Conservation (phyloP, 352 stramenopile species). For the Phytophthora hibernalis region DNA sequence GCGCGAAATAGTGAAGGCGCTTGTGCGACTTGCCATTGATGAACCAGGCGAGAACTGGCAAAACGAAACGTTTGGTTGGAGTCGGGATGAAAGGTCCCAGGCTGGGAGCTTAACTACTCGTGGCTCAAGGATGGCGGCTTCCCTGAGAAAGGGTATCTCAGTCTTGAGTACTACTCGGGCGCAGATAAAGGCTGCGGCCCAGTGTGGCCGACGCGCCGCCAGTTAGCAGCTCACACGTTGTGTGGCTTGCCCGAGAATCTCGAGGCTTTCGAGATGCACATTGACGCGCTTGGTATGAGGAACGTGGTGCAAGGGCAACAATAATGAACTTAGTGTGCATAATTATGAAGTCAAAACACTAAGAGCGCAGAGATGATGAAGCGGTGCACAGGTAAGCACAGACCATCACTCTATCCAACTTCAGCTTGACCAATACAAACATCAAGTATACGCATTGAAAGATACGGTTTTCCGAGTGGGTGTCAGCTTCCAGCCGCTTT, state of each 20-base stretch:
- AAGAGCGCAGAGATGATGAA: too few species aligned
- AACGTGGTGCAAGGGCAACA: constrained; percentile 29
- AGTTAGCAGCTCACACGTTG: constrained; percentile 61
- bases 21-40: constrained; percentile 81
- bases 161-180: constrained; percentile 81
- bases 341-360: too few species aligned
- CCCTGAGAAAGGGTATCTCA: constrained; percentile 78
- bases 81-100: constrained; percentile 77
- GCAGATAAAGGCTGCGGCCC: constrained; percentile 75
- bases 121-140: constrained; percentile 85
- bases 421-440: constrained; percentile 17
- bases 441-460: not conserved
- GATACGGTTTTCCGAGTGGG: constrained; percentile 25
- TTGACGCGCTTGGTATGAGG: constrained; percentile 65
- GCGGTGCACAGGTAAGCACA: too few species aligned
- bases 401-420: not conserved
- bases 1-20: constrained; percentile 71
- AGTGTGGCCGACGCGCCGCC: constrained; percentile 69
- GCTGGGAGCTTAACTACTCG: constrained; percentile 83
- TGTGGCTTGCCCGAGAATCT: constrained; percentile 59
- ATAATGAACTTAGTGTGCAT: not conserved
- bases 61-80: constrained; percentile 79
- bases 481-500: constrained; percentile 35
- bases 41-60: constrained; percentile 87
- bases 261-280: constrained; percentile 54